Conservation (phyloP, 2,329 filamentous ascomycete genomes). For the Aspergillus flavus region DNA sequence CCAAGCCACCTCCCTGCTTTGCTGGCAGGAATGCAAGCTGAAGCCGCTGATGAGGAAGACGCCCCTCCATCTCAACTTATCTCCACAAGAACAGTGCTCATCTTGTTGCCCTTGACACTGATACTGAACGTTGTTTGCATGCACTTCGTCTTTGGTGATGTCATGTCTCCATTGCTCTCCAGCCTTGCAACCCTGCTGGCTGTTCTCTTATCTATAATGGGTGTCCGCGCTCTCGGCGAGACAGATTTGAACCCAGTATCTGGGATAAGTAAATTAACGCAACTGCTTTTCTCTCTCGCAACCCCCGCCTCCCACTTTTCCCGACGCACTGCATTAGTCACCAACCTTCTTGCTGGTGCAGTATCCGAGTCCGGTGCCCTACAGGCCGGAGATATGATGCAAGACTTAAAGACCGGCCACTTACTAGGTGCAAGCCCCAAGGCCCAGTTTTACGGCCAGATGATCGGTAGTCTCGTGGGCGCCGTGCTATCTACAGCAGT, state of each 20-base stretch:
- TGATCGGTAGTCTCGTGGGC: constrained; percentile 85
- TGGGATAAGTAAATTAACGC: constrained; percentile 93
- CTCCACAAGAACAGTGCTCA: constrained; percentile 66
- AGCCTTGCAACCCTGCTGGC: constrained; percentile 82
- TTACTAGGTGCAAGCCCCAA: constrained; percentile 87
- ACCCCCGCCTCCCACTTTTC: constrained; percentile 79
- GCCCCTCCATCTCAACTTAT: constrained; percentile 84
- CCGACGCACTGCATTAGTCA: constrained; percentile 78
- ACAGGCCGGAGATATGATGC: constrained; percentile 94
- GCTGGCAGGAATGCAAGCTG: not conserved
- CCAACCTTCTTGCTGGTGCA: constrained; percentile 92
- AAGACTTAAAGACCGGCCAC: constrained; percentile 96
- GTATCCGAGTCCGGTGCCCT: constrained; percentile 83
- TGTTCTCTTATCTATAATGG: constrained; percentile 67
- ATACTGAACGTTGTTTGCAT: constrained; percentile 79
- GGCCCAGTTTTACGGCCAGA: constrained; percentile 95
- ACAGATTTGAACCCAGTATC: constrained; percentile 96
- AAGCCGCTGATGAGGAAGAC: constrained; percentile 59
- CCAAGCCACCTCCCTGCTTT: constrained; percentile 11
- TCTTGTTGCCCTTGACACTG: constrained; percentile 77
- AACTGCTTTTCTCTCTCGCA: constrained; percentile 90
- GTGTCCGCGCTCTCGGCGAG: constrained; percentile 68
- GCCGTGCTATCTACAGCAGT: constrained; percentile 84
- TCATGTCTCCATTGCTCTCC: constrained; percentile 78
- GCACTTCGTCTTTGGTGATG: constrained; percentile 76